Conservation (phyloP, 805 yeast genomes). For the Wickerhamomyces canadensis region DNA sequence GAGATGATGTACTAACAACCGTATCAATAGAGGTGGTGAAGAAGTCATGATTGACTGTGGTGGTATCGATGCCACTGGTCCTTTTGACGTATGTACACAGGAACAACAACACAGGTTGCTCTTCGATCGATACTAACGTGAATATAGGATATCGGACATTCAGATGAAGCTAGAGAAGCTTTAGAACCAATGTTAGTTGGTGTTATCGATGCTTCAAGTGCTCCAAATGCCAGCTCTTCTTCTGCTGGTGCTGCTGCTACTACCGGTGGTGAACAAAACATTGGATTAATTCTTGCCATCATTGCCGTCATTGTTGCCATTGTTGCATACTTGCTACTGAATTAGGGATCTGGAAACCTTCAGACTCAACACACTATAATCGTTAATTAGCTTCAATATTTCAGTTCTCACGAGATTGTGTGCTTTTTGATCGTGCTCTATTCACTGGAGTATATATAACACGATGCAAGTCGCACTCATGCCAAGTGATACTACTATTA, state of each 20-base stretch:
- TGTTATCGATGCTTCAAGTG: constrained; percentile 61
- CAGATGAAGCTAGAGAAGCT: constrained; percentile 88
- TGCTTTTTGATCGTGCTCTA: too few species aligned
- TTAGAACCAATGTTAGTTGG: constrained; percentile 70
- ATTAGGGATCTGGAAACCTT: neutral
- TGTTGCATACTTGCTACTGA: constrained; percentile 14
- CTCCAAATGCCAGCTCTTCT: constrained; percentile 21
- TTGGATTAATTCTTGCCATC: constrained; percentile 19
- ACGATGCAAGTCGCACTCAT: too few species aligned
- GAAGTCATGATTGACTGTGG: constrained; percentile 79
- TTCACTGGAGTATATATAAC: too few species aligned
- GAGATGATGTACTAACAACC: constrained; percentile 25
- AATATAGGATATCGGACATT: constrained; percentile 83
- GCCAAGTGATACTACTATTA: too few species aligned
- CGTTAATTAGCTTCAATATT: too few species aligned
- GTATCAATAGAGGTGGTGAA: constrained; percentile 57
- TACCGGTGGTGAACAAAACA: constrained; percentile 23
- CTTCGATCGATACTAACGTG: constrained; percentile 2
- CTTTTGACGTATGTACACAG: constrained; percentile 57
- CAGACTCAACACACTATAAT: too few species aligned
- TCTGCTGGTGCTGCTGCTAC: constrained; percentile 16
- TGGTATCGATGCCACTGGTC: constrained; percentile 78
- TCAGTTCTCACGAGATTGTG: too few species aligned
- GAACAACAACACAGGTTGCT: too few species aligned
- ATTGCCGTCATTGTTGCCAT: constrained; percentile 17